These are phyloP conservation scores for Phytophthora colocasiae DNA, from an alignment of 352 stramenopile genomes.

Conservation along the genomic window DNA sequence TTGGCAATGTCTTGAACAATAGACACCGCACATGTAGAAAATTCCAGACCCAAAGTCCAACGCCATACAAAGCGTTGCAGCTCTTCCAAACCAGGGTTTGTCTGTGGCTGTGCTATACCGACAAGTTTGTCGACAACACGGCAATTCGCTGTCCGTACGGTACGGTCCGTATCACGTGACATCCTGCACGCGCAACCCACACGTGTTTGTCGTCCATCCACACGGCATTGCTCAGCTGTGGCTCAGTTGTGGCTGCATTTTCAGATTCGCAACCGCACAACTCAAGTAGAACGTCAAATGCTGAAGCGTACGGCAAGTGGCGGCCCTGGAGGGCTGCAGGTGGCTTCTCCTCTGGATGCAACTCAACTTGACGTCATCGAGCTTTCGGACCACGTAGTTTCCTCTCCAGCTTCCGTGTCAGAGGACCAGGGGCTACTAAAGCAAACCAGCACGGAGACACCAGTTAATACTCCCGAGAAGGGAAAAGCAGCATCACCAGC, in stretches of 20 bases:
- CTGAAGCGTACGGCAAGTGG: neutral
- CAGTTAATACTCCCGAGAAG: neutral
- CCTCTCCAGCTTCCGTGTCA: neutral
- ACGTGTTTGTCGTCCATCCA: slow-evolving; percentile 4
- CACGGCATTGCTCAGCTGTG: neutral
- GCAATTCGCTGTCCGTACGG: slow-evolving; percentile 2
- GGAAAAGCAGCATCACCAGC: slow-evolving; percentile 7
- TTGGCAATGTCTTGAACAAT: too few relatives aligned
- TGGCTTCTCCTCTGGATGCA: neutral
- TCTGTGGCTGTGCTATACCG: neutral
- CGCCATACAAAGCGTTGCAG: neutral
- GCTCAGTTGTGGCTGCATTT: neutral
- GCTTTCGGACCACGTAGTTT: slow-evolving; percentile 10
- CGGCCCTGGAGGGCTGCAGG: neutral
- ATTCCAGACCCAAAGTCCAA: neutral
- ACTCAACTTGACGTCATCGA: slow-evolving; percentile 4
- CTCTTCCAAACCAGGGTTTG: neutral
- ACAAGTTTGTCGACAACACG: slow-evolving; percentile 1
- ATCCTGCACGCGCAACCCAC: neutral
- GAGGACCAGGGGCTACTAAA: slow-evolving; percentile 18
- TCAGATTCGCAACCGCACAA: slow-evolving; percentile 4
- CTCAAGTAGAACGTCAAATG: slow-evolving; percentile 9
- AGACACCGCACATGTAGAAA: too few relatives aligned
- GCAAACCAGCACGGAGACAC: neutral
- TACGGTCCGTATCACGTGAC: neutral